Evolutionary conservation across 768 basidiomycete species (phyloP).

Genomic region (Xerocomus brunneocitrinus): DNA sequence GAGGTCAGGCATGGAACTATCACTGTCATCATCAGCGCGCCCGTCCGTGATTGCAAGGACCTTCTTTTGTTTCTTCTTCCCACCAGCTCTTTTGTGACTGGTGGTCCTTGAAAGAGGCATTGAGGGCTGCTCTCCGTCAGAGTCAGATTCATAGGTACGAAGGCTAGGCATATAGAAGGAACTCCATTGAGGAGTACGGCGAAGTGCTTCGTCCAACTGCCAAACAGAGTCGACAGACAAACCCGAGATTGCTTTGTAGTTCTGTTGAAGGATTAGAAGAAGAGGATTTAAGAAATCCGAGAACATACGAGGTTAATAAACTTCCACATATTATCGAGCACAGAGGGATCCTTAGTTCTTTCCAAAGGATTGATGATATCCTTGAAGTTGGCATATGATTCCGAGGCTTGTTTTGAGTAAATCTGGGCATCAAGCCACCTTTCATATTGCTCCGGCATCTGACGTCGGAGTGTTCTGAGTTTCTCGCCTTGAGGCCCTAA

Average conservation of each 20-base stretch:
- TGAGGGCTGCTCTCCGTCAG: slow-evolving; percentile 23
- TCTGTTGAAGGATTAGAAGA: slow-evolving; percentile 38
- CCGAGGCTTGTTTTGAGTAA: slow-evolving; percentile 54
- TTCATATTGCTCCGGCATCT: slow-evolving; percentile 59
- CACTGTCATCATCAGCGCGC: slow-evolving; percentile 34
- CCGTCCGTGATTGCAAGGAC: slow-evolving; percentile 50
- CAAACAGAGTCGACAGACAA: slow-evolving; percentile 60
- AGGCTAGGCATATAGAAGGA: slow-evolving; percentile 33
- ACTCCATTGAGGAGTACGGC: slow-evolving; percentile 58
- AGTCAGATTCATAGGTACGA: slow-evolving; percentile 18
- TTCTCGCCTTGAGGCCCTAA: slow-evolving; percentile 49
- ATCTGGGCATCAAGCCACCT: slow-evolving; percentile 67
- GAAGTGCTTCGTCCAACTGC: slow-evolving; percentile 50
- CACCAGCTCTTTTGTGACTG: slow-evolving; percentile 15
- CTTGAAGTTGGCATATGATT: slow-evolving; percentile 46
- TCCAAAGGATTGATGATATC: slow-evolving; percentile 56
- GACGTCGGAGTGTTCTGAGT: slow-evolving; percentile 47
- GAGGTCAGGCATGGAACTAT: slow-evolving; percentile 62
- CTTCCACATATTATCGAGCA: slow-evolving; percentile 63
- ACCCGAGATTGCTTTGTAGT: slow-evolving; percentile 51
- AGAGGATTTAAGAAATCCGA: neutral
- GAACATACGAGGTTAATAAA: slow-evolving; percentile 52
- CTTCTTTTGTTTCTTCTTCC: slow-evolving; percentile 33
- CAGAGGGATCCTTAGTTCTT: slow-evolving; percentile 44
- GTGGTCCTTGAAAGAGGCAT: slow-evolving; percentile 8